Base-by-base conservation (phyloP, 208 protist genomes). In the Acanthamoeba triangularis region DNA sequence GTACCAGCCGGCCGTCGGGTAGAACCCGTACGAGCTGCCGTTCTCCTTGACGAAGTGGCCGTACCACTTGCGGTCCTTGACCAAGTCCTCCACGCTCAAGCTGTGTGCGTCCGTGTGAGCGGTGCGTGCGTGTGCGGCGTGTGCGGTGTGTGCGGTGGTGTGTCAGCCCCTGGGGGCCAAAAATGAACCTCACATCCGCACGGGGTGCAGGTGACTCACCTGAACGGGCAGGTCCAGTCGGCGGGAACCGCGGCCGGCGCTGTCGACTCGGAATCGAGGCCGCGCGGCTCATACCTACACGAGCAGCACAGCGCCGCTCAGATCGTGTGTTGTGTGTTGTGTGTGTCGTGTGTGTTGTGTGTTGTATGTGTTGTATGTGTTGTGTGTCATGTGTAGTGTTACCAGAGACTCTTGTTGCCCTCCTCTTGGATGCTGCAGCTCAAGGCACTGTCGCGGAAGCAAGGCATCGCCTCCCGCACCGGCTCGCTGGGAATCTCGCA, bases 21-120 rank as follows among this genome's bases (percentile, higher is more conserved):
- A 74, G 28, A 74, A 74, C n/a, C 65, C 65, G 28, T 74, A 74
- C 11, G 65, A 74, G 65, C 65, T 74, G 33, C 65, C 65, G 28
- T 74, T 74, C 28, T 74, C 65, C 65, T 37, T n/a, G 33, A n/a
- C 25, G 28, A 74, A 74, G 65, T 74, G 28, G 65, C 11, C 25
- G 28, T 30, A 74, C 65, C 65, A 74, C 28, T 74, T 6, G 33
- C 65, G 1, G 33, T 74, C 65, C 33, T 74, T 74, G 2, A 74
- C 28, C 33, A 74, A 30, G 65, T 74, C 65, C 33, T 74, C 65
- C n/a, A 74, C 65, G 11, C 11, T 74, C 65, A 74, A 30, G 65
- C 65, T 74, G 5, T 30, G 23, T n/a, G n/a, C n/a, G n/a, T n/a
- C n/a, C n/a, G n/a, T n/a, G n/a, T n/a, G n/a, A n/a, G n/a, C n/a